Conservation (phyloP, 2,329 filamentous ascomycete genomes). For the Phoma sp. region DNA sequence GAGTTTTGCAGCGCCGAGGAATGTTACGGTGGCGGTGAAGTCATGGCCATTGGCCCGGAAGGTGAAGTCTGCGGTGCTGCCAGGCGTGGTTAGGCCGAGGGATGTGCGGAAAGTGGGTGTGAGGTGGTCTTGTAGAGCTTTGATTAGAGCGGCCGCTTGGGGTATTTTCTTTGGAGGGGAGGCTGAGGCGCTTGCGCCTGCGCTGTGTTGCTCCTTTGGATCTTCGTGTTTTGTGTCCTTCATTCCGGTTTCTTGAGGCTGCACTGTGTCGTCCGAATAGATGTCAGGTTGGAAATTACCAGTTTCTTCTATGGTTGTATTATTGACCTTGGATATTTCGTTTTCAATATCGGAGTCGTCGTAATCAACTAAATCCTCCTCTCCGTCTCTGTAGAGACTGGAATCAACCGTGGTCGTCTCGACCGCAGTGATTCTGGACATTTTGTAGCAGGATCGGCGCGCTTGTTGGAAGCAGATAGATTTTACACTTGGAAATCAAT, state of each 20-base stretch:
- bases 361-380: conserved; percentile 10
- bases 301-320: no score
- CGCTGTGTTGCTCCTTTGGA: not conserved
- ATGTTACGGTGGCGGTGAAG: not conserved
- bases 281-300: not conserved
- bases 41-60: not conserved
- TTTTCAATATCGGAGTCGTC: conserved; percentile 3
- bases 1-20: not conserved
- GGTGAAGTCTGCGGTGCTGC: not conserved
- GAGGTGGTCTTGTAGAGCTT: not conserved
- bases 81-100: not conserved
- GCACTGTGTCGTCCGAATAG: not conserved
- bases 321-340: not conserved
- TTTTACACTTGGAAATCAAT: not conserved
- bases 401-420: no score
- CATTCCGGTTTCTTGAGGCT: not conserved
- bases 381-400: not conserved
- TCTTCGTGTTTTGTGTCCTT: not conserved
- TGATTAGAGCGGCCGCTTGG: conserved; percentile 2
- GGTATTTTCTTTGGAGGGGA: not conserved
- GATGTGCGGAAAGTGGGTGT: not conserved
- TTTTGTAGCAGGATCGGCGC: no score
- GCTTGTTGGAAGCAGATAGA: not conserved
- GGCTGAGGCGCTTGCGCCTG: no score
- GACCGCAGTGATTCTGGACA: not conserved